A percentile compares a stretch with the other conserved stretches of the same genome.
Conservation (phyloP, 306 rosid genomes). For the Vigna mungo region DNA sequence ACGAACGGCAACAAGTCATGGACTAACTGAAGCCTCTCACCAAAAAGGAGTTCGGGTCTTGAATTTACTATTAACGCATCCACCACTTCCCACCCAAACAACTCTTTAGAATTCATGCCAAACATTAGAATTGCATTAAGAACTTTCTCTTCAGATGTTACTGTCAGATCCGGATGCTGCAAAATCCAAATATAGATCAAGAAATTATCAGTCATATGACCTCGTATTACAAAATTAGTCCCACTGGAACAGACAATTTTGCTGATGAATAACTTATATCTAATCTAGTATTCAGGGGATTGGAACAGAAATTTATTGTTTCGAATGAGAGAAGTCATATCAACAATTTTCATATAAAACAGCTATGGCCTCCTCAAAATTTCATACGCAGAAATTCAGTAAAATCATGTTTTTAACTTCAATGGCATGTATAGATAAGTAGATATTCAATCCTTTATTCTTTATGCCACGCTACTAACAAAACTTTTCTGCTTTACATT, state of each 20-base stretch:
- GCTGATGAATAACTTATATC: slow-evolving; percentile 21
- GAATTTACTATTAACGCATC: slow-evolving; percentile 71
- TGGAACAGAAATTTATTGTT: slow-evolving; percentile 18
- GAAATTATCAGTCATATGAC: slow-evolving; percentile 35
- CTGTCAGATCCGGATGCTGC: slow-evolving; percentile 97
- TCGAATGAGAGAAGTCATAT: slow-evolving; percentile 35
- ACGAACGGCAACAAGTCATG: slow-evolving; percentile 64
- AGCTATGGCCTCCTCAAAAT: slow-evolving; percentile 22
- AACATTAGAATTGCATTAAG: slow-evolving; percentile 84
- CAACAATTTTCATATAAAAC: slow-evolving; percentile 34
- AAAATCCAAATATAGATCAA: slow-evolving; percentile 45
- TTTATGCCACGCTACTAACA: slow-evolving; percentile 1
- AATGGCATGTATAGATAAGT: slow-evolving; percentile 24
- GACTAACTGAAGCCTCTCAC: slow-evolving; percentile 74
- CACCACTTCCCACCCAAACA: slow-evolving; percentile 77
- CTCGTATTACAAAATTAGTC: slow-evolving; percentile 10
- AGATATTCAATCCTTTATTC: slow-evolving; percentile 14
- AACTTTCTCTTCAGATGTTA: slow-evolving; percentile 94
- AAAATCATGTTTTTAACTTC: slow-evolving; percentile 14
- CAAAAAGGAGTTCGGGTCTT: slow-evolving; percentile 72
- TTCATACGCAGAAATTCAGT: slow-evolving; percentile 30
- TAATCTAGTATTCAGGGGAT: slow-evolving; percentile 13
- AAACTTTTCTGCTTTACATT: slow-evolving; percentile 18
- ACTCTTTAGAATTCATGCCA: slow-evolving; percentile 72
- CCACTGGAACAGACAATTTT: slow-evolving; percentile 26